Evolutionary conservation across 768 basidiomycete genomes (phyloP).

Genomic region (Podaxis rugospora): DNA sequence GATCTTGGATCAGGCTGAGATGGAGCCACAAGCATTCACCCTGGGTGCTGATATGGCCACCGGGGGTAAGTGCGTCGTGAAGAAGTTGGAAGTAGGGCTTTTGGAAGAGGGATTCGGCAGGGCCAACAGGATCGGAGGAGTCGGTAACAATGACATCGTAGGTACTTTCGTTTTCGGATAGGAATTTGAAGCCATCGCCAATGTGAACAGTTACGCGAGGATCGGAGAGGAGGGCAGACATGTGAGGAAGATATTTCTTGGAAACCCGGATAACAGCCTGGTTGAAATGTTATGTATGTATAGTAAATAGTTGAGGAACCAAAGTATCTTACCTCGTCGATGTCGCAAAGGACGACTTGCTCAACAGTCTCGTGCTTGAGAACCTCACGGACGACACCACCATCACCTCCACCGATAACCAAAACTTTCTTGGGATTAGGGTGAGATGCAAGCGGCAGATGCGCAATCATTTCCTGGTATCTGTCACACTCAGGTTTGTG

Average conservation of each 20-base stretch:
- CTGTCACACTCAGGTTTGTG: constrained; percentile 32
- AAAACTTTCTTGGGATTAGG: constrained; percentile 95
- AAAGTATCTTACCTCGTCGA: constrained; percentile 70
- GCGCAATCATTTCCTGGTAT: constrained; percentile 99
- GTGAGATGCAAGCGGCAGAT: constrained; percentile 93
- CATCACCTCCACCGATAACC: constrained; percentile 97
- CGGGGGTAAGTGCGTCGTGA: constrained; percentile 82
- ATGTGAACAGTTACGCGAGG: constrained; percentile 81
- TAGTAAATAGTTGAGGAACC: background rate
- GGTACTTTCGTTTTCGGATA: constrained; percentile 76
- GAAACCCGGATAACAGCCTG: constrained; percentile 94
- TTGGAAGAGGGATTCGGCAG: constrained; percentile 91
- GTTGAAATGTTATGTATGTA: background rate
- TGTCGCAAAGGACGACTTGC: constrained; percentile 93
- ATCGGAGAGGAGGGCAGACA: constrained; percentile 78
- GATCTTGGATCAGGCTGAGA: constrained; percentile 75
- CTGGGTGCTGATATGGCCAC: constrained; percentile 93
- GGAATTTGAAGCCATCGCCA: constrained; percentile 97
- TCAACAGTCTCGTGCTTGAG: constrained; percentile 91
- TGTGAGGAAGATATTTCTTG: constrained; percentile 89
- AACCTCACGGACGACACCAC: constrained; percentile 95
- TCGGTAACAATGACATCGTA: constrained; percentile 99
- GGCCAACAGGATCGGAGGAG: constrained; percentile 96
- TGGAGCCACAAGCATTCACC: constrained; percentile 96
- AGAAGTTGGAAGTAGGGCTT: constrained; percentile 96